These are phyloP conservation scores for Ophiostoma novo-ulmi DNA, from an alignment of 2,329 filamentous ascomycete genomes.

Conservation along the genomic window DNA sequence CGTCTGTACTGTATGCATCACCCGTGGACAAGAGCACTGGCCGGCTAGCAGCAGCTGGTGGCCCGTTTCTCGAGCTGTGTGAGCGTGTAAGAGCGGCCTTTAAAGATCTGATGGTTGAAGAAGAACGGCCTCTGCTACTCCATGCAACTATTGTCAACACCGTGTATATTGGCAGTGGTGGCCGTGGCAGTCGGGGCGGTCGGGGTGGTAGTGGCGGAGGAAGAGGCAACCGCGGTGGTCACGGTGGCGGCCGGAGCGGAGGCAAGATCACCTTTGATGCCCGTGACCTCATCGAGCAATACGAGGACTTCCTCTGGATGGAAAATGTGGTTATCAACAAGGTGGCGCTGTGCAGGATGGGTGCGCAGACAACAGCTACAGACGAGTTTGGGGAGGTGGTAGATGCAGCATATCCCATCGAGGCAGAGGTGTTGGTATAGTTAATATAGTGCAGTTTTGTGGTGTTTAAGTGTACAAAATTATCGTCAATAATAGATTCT, in stretches of 20 bases:
- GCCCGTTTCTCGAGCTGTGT: slow-evolving; percentile 53
- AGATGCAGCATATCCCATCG: slow-evolving; percentile 51
- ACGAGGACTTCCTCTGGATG: slow-evolving; percentile 66
- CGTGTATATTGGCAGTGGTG: slow-evolving; percentile 56
- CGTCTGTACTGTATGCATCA: slow-evolving; percentile 60
- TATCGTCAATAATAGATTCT: too few relatives aligned
- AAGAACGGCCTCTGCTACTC: slow-evolving; percentile 61
- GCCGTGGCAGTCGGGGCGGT: slow-evolving; percentile 26
- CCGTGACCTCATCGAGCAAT: slow-evolving; percentile 51
- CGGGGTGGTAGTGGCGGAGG: slow-evolving; percentile 26
- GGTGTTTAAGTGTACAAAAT: too few relatives aligned
- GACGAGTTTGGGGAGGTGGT: slow-evolving; percentile 46
- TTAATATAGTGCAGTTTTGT: neutral
- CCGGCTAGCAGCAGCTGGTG: slow-evolving; percentile 43
- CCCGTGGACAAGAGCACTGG: slow-evolving; percentile 49
- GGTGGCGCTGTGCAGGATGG: slow-evolving; percentile 81
- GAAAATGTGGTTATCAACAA: slow-evolving; percentile 60
- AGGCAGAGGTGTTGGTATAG: slow-evolving; percentile 39
- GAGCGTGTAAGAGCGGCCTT: slow-evolving; percentile 52
- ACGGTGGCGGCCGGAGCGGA: slow-evolving; percentile 25
- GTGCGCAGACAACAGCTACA: slow-evolving; percentile 56
- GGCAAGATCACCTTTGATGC: slow-evolving; percentile 49
- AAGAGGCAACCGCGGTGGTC: slow-evolving; percentile 28
- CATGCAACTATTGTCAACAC: slow-evolving; percentile 88
- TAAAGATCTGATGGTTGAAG: slow-evolving; percentile 50